Percentiles rank a stretch among this genome's conserved stretches.
phyloP scores from a whole-genome alignment of 192 early-diverging fungal genomes.

The Coemansia sp. region DNA sequence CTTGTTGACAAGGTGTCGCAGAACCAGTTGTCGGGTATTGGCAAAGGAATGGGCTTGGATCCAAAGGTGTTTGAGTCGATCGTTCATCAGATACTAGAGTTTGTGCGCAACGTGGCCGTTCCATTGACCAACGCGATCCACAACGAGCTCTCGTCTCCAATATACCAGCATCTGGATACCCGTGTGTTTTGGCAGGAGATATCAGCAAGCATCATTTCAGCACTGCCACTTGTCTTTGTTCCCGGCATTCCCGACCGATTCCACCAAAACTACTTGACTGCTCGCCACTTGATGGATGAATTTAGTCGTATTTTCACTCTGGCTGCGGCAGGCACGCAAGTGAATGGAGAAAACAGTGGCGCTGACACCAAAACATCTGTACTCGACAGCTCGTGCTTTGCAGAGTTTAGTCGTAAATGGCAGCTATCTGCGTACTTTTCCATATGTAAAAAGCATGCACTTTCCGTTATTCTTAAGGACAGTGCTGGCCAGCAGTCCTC shows the following conservation, averaged over 20 bases:
- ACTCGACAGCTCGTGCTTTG: slow-evolving; percentile 3
- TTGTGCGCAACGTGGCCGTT: slow-evolving; percentile 11
- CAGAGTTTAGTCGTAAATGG: slow-evolving; percentile 49
- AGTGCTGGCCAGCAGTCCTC: not conserved
- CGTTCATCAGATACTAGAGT: slow-evolving; percentile 17
- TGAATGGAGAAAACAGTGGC: not conserved
- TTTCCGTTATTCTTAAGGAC: slow-evolving; percentile 17
- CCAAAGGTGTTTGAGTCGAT: slow-evolving; percentile 19
- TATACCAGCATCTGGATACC: slow-evolving; percentile 11
- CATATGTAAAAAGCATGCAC: slow-evolving; percentile 32
- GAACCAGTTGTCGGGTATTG: slow-evolving; percentile 3
- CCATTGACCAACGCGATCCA: slow-evolving; percentile 18
- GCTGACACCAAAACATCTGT: slow-evolving; percentile 5
- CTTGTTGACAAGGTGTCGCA: slow-evolving; percentile 11
- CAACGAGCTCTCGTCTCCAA: slow-evolving; percentile 11
- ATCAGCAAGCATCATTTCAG: slow-evolving; percentile 9
- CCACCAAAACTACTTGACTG: slow-evolving; percentile 33
- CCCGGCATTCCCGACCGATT: slow-evolving; percentile 45
- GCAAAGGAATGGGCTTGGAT: slow-evolving; percentile 46
- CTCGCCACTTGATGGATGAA: slow-evolving; percentile 20
- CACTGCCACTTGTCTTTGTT: slow-evolving; percentile 46
- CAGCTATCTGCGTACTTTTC: slow-evolving; percentile 49
- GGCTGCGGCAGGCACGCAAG: not conserved
- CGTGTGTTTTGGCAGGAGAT: slow-evolving; percentile 44
- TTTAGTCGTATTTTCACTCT: slow-evolving; percentile 23